These are phyloP conservation scores for Suhomyces wounanorum DNA, from an alignment of 1,139 yeast species.

Conservation along the genomic window DNA sequence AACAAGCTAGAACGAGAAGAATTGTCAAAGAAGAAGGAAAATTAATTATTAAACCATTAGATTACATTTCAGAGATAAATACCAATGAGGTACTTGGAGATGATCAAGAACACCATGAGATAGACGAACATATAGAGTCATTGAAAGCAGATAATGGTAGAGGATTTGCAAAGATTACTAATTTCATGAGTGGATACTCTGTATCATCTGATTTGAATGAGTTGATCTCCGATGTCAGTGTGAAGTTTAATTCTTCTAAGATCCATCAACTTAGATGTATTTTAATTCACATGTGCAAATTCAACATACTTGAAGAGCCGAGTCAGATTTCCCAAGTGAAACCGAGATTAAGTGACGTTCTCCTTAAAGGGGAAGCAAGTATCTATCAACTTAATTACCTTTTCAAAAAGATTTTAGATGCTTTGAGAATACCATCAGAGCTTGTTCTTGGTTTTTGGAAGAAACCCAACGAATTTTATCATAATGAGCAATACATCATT, in stretches of 20 bases:
- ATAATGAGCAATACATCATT: slow-evolving; percentile 54
- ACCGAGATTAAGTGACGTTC: slow-evolving; percentile 43
- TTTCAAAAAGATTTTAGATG: slow-evolving; percentile 70
- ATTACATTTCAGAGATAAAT: slow-evolving; percentile 54
- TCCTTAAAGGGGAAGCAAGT: slow-evolving; percentile 47
- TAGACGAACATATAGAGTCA: slow-evolving; percentile 21
- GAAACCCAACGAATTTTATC: slow-evolving; percentile 63
- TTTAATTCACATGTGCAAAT: slow-evolving; percentile 43
- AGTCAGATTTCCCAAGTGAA: slow-evolving; percentile 41
- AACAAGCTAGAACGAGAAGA: slow-evolving; percentile 65
- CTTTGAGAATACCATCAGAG: slow-evolving; percentile 72
- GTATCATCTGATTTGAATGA: slow-evolving; percentile 41
- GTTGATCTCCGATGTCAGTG: slow-evolving; percentile 47
- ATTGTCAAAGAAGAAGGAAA: slow-evolving; percentile 68
- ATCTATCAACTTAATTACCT: slow-evolving; percentile 77
- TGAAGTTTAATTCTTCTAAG: slow-evolving; percentile 40
- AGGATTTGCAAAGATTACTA: slow-evolving; percentile 30
- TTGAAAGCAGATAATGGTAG: slow-evolving; percentile 10
- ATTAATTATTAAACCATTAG: slow-evolving; percentile 70
- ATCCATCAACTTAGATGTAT: slow-evolving; percentile 42
- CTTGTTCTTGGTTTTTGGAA: slow-evolving; percentile 83
- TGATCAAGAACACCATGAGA: slow-evolving; percentile 18
- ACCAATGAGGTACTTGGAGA: slow-evolving; percentile 40
- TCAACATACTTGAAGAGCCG: slow-evolving; percentile 41
- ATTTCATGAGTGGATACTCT: slow-evolving; percentile 36